phyloP scores from a whole-genome alignment of 139 green algal genomes.

The Microglena sp. region DNA sequence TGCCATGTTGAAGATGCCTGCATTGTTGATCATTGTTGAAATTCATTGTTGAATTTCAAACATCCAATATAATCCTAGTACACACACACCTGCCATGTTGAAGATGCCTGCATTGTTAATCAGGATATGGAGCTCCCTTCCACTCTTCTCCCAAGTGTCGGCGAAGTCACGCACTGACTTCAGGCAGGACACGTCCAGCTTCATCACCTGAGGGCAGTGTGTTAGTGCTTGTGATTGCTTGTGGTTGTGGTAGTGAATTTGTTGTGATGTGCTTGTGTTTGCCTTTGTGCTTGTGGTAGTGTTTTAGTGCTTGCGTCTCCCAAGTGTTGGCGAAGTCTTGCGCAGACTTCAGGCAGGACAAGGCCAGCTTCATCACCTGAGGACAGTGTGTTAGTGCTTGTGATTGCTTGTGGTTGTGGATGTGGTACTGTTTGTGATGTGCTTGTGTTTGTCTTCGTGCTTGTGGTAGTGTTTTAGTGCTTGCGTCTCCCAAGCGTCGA shows the following conservation, averaged over 20 bases:
- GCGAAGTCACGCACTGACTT: slow-evolving; percentile 55
- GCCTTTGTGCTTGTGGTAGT: neutral
- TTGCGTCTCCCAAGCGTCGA: slow-evolving; percentile 31
- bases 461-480: neutral
- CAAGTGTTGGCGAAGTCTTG: slow-evolving; percentile 51
- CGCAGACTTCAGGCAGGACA: slow-evolving; percentile 56
- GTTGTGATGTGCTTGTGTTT: too few relatives aligned
- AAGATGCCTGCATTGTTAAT: slow-evolving; percentile 88
- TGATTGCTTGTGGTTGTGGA: neutral
- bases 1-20: neutral
- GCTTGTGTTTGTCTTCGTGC: neutral
- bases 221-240: too few relatives aligned
- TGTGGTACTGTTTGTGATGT: too few relatives aligned
- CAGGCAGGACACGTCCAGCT: slow-evolving; percentile 59
- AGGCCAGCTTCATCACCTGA: slow-evolving; percentile 39
- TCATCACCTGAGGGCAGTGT: slow-evolving; percentile 13
- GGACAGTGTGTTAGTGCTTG: too few relatives aligned
- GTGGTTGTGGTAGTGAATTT: too few relatives aligned
- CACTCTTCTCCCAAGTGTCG: slow-evolving; percentile 33
- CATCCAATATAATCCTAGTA: neutral
- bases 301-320: slow-evolving; percentile 14
- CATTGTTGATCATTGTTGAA: neutral
- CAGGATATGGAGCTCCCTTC: slow-evolving; percentile 63
- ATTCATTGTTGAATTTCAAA: neutral
- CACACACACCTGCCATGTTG: slow-evolving; percentile 29